These are phyloP conservation scores for Kuraishia floccosa DNA, from an alignment of 805 yeast genomes.

Conservation along the genomic window DNA sequence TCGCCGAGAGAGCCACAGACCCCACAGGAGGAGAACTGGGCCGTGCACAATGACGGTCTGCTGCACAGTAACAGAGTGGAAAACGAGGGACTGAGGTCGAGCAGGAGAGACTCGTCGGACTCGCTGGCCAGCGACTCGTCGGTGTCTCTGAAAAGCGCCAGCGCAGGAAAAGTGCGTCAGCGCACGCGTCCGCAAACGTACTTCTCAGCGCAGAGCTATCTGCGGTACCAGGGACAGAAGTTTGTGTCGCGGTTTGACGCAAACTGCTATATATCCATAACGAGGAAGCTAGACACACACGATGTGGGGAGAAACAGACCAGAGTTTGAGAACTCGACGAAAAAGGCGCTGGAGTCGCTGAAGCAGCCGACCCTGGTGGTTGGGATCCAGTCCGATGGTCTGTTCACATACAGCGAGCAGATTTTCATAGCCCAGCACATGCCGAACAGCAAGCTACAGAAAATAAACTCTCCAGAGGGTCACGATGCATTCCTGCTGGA, in stretches of 20 bases:
- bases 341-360: constrained; percentile 46
- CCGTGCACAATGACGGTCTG: constrained; percentile 82
- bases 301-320: constrained; percentile 77
- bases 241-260: constrained; percentile 90
- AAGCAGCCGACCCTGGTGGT: constrained; percentile 72
- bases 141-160: neutral
- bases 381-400: constrained; percentile 87
- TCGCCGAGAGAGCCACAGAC: too few relatives aligned
- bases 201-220: constrained; percentile 91
- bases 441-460: constrained; percentile 56
- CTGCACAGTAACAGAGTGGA: constrained; percentile 2
- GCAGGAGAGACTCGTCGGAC: constrained; percentile 16
- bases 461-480: constrained; percentile 87
- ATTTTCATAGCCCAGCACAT: constrained; percentile 67
- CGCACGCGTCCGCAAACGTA: constrained; percentile 39
- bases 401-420: constrained; percentile 89
- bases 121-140: constrained; percentile 7
- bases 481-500: constrained; percentile 95
- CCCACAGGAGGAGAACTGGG: constrained; percentile 64
- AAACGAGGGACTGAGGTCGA: constrained; percentile 2
- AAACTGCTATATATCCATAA: constrained; percentile 88
- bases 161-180: constrained; percentile 8
- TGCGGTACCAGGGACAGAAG: constrained; percentile 90
- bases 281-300: constrained; percentile 90
- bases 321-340: constrained; percentile 22